Percentiles rank a stretch among this genome's conserved stretches.
Conservation (phyloP, 2,329 filamentous ascomycete species). For the Curvularia lunata region DNA sequence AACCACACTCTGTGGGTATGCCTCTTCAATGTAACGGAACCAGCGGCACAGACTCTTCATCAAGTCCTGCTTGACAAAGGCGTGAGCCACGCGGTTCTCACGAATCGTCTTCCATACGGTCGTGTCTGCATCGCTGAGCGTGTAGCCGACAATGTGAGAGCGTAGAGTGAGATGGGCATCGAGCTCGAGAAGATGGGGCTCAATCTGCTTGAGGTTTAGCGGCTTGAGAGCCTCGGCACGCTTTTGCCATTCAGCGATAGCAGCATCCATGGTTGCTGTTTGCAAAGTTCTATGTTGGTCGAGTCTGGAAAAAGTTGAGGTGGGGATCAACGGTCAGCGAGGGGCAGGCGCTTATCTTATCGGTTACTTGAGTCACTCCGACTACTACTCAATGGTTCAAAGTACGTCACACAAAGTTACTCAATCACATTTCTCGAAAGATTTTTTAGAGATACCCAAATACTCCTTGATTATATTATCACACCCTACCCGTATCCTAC, state of each 20-base stretch:
- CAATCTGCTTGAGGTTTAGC: constrained; percentile 82
- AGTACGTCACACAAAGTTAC: background rate
- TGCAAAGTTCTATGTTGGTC: background rate
- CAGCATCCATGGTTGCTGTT: constrained; percentile 40
- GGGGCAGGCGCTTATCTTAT: constrained; percentile 16
- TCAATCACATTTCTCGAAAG: background rate
- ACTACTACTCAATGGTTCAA: background rate
- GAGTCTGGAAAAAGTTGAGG: constrained; percentile 12
- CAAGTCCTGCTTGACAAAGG: constrained; percentile 78
- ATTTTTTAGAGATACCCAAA: background rate
- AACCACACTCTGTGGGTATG: constrained; percentile 77
- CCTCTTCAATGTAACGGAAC: constrained; percentile 85
- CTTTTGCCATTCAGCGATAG: constrained; percentile 62
- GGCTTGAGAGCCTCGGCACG: constrained; percentile 60
- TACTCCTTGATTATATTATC: constrained; percentile 9
- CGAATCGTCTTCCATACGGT: constrained; percentile 84
- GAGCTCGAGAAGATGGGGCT: constrained; percentile 74
- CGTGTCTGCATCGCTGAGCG: constrained; percentile 75
- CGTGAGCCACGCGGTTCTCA: constrained; percentile 81
- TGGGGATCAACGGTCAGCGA: constrained; percentile 8
- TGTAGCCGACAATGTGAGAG: constrained; percentile 84
- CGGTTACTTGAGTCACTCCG: constrained; percentile 10
- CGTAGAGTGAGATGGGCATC: constrained; percentile 88
- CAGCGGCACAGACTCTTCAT: constrained; percentile 81
- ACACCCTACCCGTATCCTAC: constrained; percentile 16